Conservation (phyloP, 2,329 filamentous ascomycete species). For the Exophiala alcalophila region DNA sequence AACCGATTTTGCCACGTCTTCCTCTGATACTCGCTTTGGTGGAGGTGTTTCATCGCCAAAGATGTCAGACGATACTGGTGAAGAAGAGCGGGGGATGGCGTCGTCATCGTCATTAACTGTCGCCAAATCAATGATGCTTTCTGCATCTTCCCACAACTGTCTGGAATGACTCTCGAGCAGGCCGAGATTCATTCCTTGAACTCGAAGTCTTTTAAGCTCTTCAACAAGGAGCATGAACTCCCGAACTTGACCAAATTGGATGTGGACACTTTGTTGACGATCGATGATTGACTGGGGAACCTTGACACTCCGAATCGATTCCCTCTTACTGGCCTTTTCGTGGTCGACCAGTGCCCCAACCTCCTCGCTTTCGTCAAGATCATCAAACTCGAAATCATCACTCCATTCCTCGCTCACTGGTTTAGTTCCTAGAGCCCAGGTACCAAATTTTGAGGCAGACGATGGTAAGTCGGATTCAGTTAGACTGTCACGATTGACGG, state of each 20-base stretch:
- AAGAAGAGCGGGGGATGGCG: conserved; percentile 48
- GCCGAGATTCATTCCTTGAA: conserved; percentile 53
- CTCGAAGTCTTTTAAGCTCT: conserved; percentile 60
- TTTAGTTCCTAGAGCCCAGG: conserved; percentile 65
- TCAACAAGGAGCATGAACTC: conserved; percentile 64
- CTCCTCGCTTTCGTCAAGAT: conserved; percentile 42
- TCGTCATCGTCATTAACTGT: conserved; percentile 62
- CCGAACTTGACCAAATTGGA: conserved; percentile 62
- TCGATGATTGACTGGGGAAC: conserved; percentile 63
- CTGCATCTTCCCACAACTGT: conserved; percentile 62
- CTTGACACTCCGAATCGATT: conserved; percentile 38
- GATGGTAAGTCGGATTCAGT: conserved; percentile 50
- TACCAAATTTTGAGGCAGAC: conserved; percentile 59
- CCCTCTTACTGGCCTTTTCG: conserved; percentile 20
- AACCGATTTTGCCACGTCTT: conserved; percentile 14
- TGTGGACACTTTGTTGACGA: conserved; percentile 62
- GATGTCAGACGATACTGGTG: conserved; percentile 57
- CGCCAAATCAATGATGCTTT: conserved; percentile 64
- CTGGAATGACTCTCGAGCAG: conserved; percentile 54
- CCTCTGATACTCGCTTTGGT: conserved; percentile 14
- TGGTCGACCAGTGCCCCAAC: conserved; percentile 6
- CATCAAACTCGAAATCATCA: conserved; percentile 65
- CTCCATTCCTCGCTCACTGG: conserved; percentile 67
- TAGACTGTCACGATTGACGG: conserved; percentile 53
- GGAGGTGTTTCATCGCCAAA: conserved; percentile 44